Evolutionary conservation across 257 asterid genomes (phyloP), one percentile per base, ranked within the genome.

Genomic region (Solanum tacnaense): DNA sequence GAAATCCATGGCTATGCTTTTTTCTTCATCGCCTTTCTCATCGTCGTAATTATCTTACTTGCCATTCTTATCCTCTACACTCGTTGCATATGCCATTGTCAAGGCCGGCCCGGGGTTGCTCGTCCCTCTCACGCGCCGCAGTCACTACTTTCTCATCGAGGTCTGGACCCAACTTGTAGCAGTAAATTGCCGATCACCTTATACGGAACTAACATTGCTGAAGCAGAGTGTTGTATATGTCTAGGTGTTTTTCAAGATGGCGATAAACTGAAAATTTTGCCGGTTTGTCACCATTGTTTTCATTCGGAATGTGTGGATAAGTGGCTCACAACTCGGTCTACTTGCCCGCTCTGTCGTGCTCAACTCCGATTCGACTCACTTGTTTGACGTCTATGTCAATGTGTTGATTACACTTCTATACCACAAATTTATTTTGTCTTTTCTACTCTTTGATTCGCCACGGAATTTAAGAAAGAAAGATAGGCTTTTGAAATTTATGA

Each of bases 281-380:
- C 96, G 36, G 83, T 23, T 1, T 94, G 96, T 89, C 73, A 44
- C 86, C 96, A 94, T 90, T 16, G 92, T 21, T 94, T 93, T 83
- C 98, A 94, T 88, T 89, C 92, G 5, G 94, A 90, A 87, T 94
- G 98, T 11, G 94, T 95, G 23, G 97, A 94, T 88, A 88, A 56
- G 90, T 95, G 98, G 98, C 97, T 96, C 86, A 88, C 86, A 8
- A 92, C 93, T 91, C 94, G 92, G 88, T 92, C 98, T 18, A 96
- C 90, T 84, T 96, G 98, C 89, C 98, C 98, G 68, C 94, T 96
- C 13, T 96, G 98, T 52, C 97, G 98, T 21, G 90, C 92, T 20
- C 87, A 93, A 70, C 92, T 94, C 86, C 93, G 89, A 88, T 91
- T 90, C 89, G 93, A 92, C 88, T 94, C 95, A 10, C 88, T 89